Percentiles rank a stretch among this genome's conserved stretches.
Evolutionary conservation across 305 asterid genomes (phyloP).

Genomic region (Plantago coronopus): DNA sequence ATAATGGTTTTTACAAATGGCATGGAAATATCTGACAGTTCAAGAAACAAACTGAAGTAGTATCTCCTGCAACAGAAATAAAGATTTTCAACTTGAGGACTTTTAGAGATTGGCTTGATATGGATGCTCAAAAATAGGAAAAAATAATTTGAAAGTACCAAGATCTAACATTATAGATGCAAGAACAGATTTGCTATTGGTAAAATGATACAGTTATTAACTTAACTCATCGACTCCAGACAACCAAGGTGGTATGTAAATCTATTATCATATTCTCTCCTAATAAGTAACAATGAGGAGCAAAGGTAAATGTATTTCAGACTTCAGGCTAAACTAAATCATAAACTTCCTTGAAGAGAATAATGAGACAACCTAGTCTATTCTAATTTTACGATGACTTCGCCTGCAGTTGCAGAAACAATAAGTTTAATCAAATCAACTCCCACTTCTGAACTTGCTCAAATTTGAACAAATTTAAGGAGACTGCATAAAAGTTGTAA

Average conservation of each 20-base stretch:
- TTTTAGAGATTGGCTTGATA: conserved; percentile 6
- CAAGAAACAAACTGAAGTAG: conserved; percentile 90
- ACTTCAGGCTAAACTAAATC: background rate
- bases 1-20: conserved; percentile 67
- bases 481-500: background rate
- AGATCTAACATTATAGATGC: conserved; percentile 17
- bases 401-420: background rate
- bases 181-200: conserved; percentile 1
- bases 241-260: too few relatives aligned
- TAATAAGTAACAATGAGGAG: too few relatives aligned
- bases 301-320: background rate
- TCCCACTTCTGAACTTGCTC: background rate
- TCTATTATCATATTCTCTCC: background rate
- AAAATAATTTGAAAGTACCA: conserved; percentile 1
- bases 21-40: conserved; percentile 74
- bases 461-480: background rate
- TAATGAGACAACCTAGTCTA: background rate
- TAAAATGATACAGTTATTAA: too few relatives aligned
- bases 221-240: too few relatives aligned
- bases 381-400: background rate
- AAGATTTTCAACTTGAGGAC: conserved; percentile 12
- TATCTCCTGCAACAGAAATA: conserved; percentile 64
- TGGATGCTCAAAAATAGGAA: background rate
- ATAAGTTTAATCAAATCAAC: background rate
- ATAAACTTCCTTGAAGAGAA: background rate